phyloP scores from a whole-genome alignment of 2,329 filamentous ascomycete species.

The Anisogramma anomala region DNA sequence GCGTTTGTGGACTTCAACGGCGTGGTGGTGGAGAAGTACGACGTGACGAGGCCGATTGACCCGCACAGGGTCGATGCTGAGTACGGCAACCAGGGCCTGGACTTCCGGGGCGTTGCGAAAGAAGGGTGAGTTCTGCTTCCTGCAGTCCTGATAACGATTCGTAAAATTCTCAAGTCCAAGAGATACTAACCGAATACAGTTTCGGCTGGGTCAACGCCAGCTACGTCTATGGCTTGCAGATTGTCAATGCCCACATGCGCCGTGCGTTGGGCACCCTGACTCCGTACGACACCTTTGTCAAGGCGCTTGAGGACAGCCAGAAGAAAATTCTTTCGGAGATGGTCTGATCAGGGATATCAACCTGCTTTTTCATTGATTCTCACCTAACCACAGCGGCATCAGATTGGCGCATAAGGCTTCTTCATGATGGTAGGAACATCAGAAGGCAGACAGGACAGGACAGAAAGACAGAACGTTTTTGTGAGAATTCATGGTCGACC shows the following conservation, averaged over 20 bases:
- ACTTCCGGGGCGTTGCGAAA: conserved; percentile 90
- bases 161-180: neutral
- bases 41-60: conserved; percentile 81
- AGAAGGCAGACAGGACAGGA: neutral
- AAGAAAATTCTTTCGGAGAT: conserved; percentile 41
- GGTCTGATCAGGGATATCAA: no score
- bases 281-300: conserved; percentile 71
- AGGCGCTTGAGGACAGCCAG: conserved; percentile 47
- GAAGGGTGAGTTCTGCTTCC: conserved; percentile 63
- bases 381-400: no score
- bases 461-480: no score
- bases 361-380: neutral
- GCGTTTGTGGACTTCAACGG: conserved; percentile 98
- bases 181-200: conserved; percentile 33
- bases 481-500: no score
- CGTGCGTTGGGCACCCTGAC: conserved; percentile 81
- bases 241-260: conserved; percentile 79
- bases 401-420: no score
- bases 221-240: conserved; percentile 84
- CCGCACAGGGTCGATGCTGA: conserved; percentile 92
- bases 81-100: conserved; percentile 90
- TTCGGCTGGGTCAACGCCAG: conserved; percentile 99
- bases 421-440: neutral
- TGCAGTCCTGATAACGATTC: neutral
- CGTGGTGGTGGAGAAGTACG: conserved; percentile 97